Percentiles rank a stretch among this genome's conserved stretches.
These are phyloP conservation scores for Bruguiera parviflora DNA, from an alignment of 345 rosid species.

Conservation along the genomic window DNA sequence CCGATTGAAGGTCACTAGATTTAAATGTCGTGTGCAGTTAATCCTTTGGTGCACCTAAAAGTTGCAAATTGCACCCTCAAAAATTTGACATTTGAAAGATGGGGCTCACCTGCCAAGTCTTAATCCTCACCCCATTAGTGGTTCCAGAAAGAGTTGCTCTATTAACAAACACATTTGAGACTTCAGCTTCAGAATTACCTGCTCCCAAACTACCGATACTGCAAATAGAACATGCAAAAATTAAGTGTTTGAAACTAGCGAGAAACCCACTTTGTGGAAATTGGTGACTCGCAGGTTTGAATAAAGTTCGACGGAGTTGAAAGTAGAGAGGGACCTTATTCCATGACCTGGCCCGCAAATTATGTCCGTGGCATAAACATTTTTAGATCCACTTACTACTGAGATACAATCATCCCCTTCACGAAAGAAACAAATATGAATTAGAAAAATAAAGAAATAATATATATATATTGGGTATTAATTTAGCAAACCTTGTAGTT, in stretches of 20 bases:
- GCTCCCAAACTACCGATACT: constrained; percentile 92
- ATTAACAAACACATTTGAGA: constrained; percentile 67
- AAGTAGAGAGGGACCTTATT: constrained; percentile 50
- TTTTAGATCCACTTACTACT: constrained; percentile 76
- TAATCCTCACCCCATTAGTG: constrained; percentile 79
- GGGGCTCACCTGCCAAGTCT: constrained; percentile 84
- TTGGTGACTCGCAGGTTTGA: neutral
- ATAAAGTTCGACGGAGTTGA: neutral
- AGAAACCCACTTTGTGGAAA: constrained; percentile 1
- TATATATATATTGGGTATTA: neutral
- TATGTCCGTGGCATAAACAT: constrained; percentile 68
- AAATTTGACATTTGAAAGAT: neutral
- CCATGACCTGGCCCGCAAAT: constrained; percentile 98
- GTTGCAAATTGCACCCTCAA: neutral
- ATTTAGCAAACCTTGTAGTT: neutral
- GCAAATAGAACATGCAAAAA: constrained; percentile 3
- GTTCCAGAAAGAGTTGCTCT: constrained; percentile 66
- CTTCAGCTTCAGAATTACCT: constrained; percentile 50
- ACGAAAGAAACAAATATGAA: neutral
- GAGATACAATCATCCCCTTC: constrained; percentile 96
- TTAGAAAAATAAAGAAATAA: neutral
- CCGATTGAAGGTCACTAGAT: neutral
- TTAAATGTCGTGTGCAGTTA: neutral
- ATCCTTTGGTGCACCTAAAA: neutral
- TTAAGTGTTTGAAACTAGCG: neutral